phyloP scores from a whole-genome alignment of 192 early-diverging fungal species.

The Cetraspora pellucida region DNA sequence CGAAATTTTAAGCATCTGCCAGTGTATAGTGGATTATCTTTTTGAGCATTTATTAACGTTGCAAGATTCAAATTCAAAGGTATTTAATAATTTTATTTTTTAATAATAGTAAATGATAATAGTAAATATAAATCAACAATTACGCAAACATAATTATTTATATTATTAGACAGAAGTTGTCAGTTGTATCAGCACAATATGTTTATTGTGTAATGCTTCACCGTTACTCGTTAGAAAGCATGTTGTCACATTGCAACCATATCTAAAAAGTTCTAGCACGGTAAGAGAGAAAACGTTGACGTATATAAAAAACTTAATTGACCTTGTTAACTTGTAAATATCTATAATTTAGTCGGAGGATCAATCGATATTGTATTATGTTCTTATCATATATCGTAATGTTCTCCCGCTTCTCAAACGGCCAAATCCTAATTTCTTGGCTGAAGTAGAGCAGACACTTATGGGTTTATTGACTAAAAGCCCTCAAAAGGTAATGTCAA shows the following conservation, averaged over 20 bases:
- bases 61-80: slow-evolving; percentile 55
- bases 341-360: slow-evolving; percentile 46
- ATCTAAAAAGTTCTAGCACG: slow-evolving; percentile 50
- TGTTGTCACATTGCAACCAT: slow-evolving; percentile 55
- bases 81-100: neutral
- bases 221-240: slow-evolving; percentile 58
- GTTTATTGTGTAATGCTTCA: slow-evolving; percentile 55
- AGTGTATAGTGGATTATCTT: slow-evolving; percentile 73
- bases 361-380: slow-evolving; percentile 51
- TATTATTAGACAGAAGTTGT: slow-evolving; percentile 34
- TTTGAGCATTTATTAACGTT: slow-evolving; percentile 69
- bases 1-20: slow-evolving; percentile 57
- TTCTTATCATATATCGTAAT: slow-evolving; percentile 57
- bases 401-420: slow-evolving; percentile 51
- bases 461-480: slow-evolving; percentile 57
- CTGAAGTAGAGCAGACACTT: slow-evolving; percentile 63
- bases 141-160: slow-evolving; percentile 28
- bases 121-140: neutral
- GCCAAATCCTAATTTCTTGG: slow-evolving; percentile 59
- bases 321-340: slow-evolving; percentile 15
- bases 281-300: neutral
- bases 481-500: slow-evolving; percentile 43
- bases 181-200: slow-evolving; percentile 52
- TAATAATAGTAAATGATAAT: neutral
- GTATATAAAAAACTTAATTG: neutral